Evolutionary conservation across 2,329 filamentous ascomycete species (phyloP), one percentile per base, ranked within the genome.

Genomic region (Aspergillus sergii): DNA sequence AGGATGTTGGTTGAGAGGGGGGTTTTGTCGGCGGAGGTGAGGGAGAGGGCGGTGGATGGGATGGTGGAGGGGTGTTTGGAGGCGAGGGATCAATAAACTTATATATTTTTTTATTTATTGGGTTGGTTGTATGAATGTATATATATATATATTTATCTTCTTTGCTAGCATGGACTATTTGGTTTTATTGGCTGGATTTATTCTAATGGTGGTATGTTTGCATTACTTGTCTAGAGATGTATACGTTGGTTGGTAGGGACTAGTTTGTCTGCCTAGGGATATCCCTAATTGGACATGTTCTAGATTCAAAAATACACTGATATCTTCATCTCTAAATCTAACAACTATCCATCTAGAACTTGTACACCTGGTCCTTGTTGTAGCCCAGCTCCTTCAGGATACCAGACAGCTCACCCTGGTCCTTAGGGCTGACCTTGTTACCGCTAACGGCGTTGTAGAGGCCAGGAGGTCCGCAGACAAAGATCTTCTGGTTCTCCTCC

Each of bases 391-490:
- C 92, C 82, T 93, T 90, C 68, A 99, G 83, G 68, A 89, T 83
- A 67, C 92, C 95, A 10, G 83, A 83, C 69, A 99, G 85, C 82
- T 98, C 94, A 71, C 95, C 95, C 83, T 99, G 95, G 78, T 99
- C 93, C 73, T 87, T 85, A n/a, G 94, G 93, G 81, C 91, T 95
- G 78, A 90, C 89, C 91, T 99, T 98, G 74, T 82, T 81, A 39
- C 95, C 95, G 43, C 91, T 94, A 70, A 98, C 89, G 64, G 93
- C 91, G 80, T 97, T 96, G 88, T 97, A 97, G 85, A 98, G 78
- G 48, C 90, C 91, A 3, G 94, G 94, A 14, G 95, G 95, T 0
- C 94, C 94, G 80, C 94, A 98, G 43, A 99, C 92, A 75, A 99
- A 98, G 66, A 98, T 80, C 88, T 98, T 98, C 84, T 97, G 89